phyloP scores from a whole-genome alignment of 163 green algal species.

The Scenedesmus sp. region DNA sequence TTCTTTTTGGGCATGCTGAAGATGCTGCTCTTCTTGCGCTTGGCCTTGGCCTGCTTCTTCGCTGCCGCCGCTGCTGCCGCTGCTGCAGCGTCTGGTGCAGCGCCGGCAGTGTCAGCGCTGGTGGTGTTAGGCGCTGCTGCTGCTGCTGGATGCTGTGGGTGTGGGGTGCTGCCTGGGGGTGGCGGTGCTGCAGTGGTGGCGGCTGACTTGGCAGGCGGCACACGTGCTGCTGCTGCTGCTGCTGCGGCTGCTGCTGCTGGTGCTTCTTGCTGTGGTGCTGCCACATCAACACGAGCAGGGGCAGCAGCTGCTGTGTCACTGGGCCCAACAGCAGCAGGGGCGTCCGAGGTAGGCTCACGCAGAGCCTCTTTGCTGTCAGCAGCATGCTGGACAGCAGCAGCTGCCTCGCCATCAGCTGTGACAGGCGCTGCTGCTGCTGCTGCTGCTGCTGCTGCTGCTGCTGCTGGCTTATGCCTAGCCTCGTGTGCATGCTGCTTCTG shows the following conservation, averaged over 20 bases:
- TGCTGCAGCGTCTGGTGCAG: neutral
- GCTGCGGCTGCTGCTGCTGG: constrained; percentile 3
- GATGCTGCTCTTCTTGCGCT: constrained; percentile 1
- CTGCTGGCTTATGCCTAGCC: neutral
- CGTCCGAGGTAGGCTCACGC: neutral
- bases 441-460: neutral
- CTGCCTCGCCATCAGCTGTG: neutral
- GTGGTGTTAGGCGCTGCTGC: neutral
- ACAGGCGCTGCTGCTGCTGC: neutral
- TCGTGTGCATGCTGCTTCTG: neutral
- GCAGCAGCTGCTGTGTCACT: neutral
- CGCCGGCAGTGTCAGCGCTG: neutral
- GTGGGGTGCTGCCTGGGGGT: neutral
- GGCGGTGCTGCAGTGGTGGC: constrained; percentile 1
- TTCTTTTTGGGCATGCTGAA: neutral
- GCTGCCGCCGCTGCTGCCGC: constrained; percentile 7
- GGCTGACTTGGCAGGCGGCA: neutral
- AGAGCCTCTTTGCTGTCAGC: neutral
- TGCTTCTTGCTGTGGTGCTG: neutral
- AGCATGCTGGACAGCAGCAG: neutral
- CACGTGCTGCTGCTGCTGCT: constrained; percentile 19
- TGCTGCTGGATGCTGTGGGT: constrained; percentile 11
- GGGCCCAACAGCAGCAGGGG: neutral
- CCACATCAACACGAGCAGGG: neutral
- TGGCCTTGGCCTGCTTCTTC: neutral